phyloP scores from a whole-genome alignment of 2,329 filamentous ascomycete species.

The Fusarium foetens region DNA sequence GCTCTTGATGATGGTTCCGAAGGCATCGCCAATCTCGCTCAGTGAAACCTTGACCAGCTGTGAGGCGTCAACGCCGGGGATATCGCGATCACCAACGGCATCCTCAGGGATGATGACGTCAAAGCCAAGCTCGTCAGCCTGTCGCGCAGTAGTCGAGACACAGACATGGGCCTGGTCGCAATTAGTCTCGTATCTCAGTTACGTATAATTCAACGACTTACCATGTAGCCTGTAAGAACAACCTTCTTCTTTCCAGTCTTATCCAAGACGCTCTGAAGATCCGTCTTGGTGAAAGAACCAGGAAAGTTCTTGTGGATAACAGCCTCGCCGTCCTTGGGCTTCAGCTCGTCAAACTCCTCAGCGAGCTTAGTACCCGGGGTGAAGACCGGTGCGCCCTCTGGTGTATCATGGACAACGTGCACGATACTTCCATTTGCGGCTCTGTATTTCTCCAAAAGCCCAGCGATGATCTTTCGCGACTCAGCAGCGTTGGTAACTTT shows the following conservation, averaged over 20 bases:
- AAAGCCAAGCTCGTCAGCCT: constrained; percentile 69
- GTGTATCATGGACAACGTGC: constrained; percentile 69
- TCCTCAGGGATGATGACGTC: constrained; percentile 71
- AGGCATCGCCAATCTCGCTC: constrained; percentile 70
- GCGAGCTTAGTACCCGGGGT: constrained; percentile 69
- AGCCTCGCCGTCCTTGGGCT: constrained; percentile 64
- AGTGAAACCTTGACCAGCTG: constrained; percentile 63
- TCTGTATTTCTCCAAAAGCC: constrained; percentile 70
- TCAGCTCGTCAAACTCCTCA: constrained; percentile 69
- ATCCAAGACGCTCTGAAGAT: constrained; percentile 63
- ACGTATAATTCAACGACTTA: constrained; percentile 40
- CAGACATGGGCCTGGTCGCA: constrained; percentile 66
- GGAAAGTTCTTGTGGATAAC: constrained; percentile 68
- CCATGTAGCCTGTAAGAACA: constrained; percentile 70
- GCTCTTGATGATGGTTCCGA: constrained; percentile 66
- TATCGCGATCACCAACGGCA: constrained; percentile 72
- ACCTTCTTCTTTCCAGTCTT: constrained; percentile 65
- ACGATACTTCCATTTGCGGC: constrained; percentile 61
- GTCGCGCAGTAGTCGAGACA: constrained; percentile 71
- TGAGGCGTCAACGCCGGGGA: constrained; percentile 68
- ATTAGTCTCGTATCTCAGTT: background rate
- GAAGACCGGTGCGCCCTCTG: constrained; percentile 72
- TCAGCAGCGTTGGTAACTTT: constrained; percentile 62
- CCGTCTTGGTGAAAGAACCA: constrained; percentile 69
- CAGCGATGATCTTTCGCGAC: constrained; percentile 66